A percentile compares a stretch with the other conserved stretches of the same genome.
These are phyloP conservation scores for Hysterangium stoloniferum DNA, from an alignment of 768 basidiomycete species.

Conservation along the genomic window DNA sequence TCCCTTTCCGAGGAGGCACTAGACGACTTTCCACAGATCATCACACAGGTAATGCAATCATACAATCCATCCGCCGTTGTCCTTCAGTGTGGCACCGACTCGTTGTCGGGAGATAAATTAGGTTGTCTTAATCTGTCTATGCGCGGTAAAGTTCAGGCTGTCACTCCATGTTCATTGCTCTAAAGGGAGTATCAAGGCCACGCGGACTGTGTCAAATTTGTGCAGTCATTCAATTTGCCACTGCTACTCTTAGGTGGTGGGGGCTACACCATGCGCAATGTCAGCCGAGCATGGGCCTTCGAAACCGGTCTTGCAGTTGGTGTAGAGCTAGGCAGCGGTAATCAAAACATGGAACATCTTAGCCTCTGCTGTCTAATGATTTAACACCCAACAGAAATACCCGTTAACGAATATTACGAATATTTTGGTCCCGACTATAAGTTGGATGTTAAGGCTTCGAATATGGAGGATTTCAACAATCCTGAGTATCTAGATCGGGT, in stretches of 20 bases:
- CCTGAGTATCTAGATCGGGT: slow-evolving; percentile 89
- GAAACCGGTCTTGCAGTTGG: slow-evolving; percentile 99
- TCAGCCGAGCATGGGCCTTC: slow-evolving; percentile 94
- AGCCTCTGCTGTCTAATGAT: not conserved
- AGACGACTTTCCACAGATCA: slow-evolving; percentile 48
- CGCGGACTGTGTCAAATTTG: slow-evolving; percentile 94
- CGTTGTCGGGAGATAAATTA: slow-evolving; percentile 90
- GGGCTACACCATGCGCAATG: slow-evolving; percentile 97
- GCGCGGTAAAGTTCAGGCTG: slow-evolving; percentile 46
- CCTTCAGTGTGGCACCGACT: slow-evolving; percentile 96
- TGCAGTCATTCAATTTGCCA: slow-evolving; percentile 93
- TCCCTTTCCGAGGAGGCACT: not conserved
- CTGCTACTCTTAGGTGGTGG: slow-evolving; percentile 93
- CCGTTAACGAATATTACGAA: slow-evolving; percentile 98
- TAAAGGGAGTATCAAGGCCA: slow-evolving; percentile 48
- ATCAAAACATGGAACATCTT: too few species aligned
- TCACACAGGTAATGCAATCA: slow-evolving; percentile 86
- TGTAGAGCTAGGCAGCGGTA: slow-evolving; percentile 82
- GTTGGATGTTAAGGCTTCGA: slow-evolving; percentile 89
- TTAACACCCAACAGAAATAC: slow-evolving; percentile 68
- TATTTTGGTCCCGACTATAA: slow-evolving; percentile 98
- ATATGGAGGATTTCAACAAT: slow-evolving; percentile 93
- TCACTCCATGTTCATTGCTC: not conserved
- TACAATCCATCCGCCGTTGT: slow-evolving; percentile 95
- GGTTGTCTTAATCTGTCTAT: slow-evolving; percentile 96